phyloP scores from a whole-genome alignment of 1,284 basidiomycete species.

The Ganoderma lucidum region DNA sequence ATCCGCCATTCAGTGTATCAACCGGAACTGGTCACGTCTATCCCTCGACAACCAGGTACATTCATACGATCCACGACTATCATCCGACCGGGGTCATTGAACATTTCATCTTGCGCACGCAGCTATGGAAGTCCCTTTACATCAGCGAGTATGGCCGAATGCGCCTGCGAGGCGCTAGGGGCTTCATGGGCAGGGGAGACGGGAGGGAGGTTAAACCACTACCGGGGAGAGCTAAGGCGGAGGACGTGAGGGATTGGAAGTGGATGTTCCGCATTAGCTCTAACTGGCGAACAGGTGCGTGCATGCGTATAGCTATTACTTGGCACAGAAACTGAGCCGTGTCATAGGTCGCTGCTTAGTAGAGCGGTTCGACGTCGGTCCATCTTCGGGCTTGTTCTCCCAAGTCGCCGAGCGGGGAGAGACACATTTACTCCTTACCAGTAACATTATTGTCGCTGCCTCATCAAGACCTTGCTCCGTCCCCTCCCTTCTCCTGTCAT shows the following conservation, averaged over 20 bases:
- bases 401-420: constrained; percentile 10
- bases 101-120: constrained; percentile 29
- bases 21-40: constrained; percentile 71
- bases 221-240: constrained; percentile 56
- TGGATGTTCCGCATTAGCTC: constrained; percentile 85
- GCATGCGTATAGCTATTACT: constrained; percentile 23
- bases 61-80: constrained; percentile 33
- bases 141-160: constrained; percentile 67
- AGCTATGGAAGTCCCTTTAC: constrained; percentile 69
- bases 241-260: constrained; percentile 74
- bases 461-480: constrained; percentile 39
- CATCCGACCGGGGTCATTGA: constrained; percentile 30
- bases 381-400: constrained; percentile 1
- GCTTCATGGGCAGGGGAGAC: constrained; percentile 62
- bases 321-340: too few species aligned
- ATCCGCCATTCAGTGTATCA: constrained; percentile 68
- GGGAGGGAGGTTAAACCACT: constrained; percentile 66
- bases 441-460: constrained; percentile 49
- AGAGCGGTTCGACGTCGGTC: constrained; percentile 42
- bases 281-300: constrained; percentile 77
- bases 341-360: constrained; percentile 62
- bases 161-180: constrained; percentile 70
- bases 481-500: constrained; percentile 38
- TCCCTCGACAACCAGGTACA: constrained; percentile 64
- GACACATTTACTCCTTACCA: constrained; percentile 51